These are phyloP conservation scores for Cornus suecica DNA, from an alignment of 148 eudicot species.

Conservation along the genomic window DNA sequence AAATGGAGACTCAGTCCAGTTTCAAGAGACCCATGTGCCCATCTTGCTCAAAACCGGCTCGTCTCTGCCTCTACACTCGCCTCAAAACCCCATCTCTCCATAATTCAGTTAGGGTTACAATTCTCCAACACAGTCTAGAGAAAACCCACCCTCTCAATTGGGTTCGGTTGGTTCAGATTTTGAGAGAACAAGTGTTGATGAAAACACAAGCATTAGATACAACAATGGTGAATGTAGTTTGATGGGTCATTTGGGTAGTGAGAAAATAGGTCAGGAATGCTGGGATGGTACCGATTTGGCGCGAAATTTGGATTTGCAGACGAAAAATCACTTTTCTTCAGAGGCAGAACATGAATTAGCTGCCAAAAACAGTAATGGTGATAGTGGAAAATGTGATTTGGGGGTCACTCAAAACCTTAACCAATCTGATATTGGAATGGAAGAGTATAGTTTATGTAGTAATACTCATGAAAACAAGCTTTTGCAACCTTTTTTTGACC, in stretches of 20 bases:
- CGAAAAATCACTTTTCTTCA: background rate
- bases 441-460: background rate
- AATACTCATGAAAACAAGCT: background rate
- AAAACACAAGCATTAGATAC: background rate
- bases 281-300: background rate
- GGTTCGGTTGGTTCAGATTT: slow-evolving; percentile 10
- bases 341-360: background rate
- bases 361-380: background rate
- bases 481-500: background rate
- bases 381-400: background rate
- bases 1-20: slow-evolving; percentile 31
- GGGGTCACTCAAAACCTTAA: background rate
- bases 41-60: slow-evolving; percentile 67
- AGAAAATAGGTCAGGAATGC: too few relatives aligned
- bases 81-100: slow-evolving; percentile 52
- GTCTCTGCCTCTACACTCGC: slow-evolving; percentile 59
- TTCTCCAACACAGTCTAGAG: slow-evolving; percentile 80
- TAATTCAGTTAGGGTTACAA: slow-evolving; percentile 58
- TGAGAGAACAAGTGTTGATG: slow-evolving; percentile 15
- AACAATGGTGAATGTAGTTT: background rate
- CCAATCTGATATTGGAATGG: background rate
- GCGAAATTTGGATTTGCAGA: background rate
- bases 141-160: slow-evolving; percentile 75
- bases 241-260: background rate
- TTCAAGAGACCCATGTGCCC: slow-evolving; percentile 77